Conservation (phyloP, 2,329 filamentous ascomycete species). For the Aureobasidium namibiae region DNA sequence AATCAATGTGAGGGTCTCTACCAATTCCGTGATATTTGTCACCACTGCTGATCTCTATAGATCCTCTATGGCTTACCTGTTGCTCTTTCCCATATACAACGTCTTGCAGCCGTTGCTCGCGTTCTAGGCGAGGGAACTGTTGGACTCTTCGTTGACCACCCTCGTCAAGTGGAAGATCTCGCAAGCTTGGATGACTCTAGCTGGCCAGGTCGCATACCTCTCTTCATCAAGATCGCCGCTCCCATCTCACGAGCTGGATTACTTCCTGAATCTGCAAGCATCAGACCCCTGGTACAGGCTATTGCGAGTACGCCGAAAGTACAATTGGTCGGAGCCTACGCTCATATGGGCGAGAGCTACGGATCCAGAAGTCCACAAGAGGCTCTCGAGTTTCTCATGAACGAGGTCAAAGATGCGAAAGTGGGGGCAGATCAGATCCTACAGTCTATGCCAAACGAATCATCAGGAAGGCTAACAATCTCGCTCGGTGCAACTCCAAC, state of each 20-base stretch:
- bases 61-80: constrained; percentile 67
- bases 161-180: constrained; percentile 49
- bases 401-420: constrained; percentile 51
- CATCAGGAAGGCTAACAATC: constrained; percentile 39
- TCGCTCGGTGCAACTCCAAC: constrained; percentile 74
- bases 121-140: constrained; percentile 50
- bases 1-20: constrained; percentile 46
- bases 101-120: constrained; percentile 50
- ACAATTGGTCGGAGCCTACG: constrained; percentile 58
- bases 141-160: constrained; percentile 62
- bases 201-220: constrained; percentile 40
- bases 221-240: constrained; percentile 69
- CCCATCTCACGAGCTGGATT: constrained; percentile 65
- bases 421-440: constrained; percentile 33
- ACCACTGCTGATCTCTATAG: constrained; percentile 26
- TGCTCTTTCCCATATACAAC: constrained; percentile 50
- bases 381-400: constrained; percentile 51
- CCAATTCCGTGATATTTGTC: background rate
- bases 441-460: constrained; percentile 20
- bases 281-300: constrained; percentile 41
- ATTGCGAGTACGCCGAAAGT: constrained; percentile 37
- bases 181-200: constrained; percentile 24
- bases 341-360: constrained; percentile 68
- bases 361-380: constrained; percentile 44
- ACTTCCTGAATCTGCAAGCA: constrained; percentile 39